These are phyloP conservation scores for Mucor lusitanicus DNA, from an alignment of 371 early-diverging fungal species.

Conservation along the genomic window DNA sequence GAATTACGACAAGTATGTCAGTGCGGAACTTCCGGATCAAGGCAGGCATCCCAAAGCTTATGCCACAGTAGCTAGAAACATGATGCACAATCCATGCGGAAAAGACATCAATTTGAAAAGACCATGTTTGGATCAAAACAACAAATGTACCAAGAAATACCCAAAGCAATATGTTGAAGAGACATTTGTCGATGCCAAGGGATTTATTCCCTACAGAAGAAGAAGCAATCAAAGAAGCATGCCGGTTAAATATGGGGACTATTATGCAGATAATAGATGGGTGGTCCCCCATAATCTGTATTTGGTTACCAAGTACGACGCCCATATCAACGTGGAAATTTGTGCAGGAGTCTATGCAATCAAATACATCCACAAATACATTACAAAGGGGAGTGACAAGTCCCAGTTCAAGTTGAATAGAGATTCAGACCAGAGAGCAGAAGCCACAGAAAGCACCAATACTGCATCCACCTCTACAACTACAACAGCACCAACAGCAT, in stretches of 20 bases:
- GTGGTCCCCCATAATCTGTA: slow-evolving; percentile 31
- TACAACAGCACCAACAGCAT: too few species aligned
- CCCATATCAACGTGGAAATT: slow-evolving; percentile 36
- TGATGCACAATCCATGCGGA: slow-evolving; percentile 46
- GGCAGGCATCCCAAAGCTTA: slow-evolving; percentile 19
- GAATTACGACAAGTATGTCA: too few species aligned
- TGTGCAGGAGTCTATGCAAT: slow-evolving; percentile 14
- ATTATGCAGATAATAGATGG: slow-evolving; percentile 25
- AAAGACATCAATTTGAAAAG: too few species aligned
- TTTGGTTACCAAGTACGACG: slow-evolving; percentile 24
- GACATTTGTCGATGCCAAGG: neutral
- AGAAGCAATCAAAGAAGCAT: neutral
- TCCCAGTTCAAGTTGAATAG: neutral
- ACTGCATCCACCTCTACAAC: too few species aligned
- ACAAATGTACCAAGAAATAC: neutral
- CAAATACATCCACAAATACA: slow-evolving; percentile 45
- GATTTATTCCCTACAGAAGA: neutral
- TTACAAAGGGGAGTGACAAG: slow-evolving; percentile 40
- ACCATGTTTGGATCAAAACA: neutral
- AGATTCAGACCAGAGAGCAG: slow-evolving; percentile 1
- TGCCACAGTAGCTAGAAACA: slow-evolving; percentile 23
- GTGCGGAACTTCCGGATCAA: slow-evolving; percentile 36
- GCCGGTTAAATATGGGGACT: neutral
- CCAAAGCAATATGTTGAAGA: neutral
- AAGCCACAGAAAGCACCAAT: neutral